Conservation (phyloP, 345 rosid genomes). For the Draba incana region DNA sequence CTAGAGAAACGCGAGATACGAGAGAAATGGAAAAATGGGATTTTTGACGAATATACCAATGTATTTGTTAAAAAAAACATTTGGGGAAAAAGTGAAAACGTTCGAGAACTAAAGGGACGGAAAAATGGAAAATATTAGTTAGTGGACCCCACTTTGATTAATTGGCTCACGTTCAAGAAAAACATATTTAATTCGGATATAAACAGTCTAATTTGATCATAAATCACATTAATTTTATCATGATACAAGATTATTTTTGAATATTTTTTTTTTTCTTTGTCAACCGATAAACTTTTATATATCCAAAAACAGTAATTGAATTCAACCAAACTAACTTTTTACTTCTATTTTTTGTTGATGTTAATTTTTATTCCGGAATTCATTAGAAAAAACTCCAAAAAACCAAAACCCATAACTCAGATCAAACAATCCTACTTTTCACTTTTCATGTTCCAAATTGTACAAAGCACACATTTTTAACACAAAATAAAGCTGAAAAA, state of each 20-base stretch:
- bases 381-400: neutral
- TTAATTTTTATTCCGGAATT: neutral
- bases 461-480: neutral
- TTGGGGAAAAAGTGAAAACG: slow-evolving; percentile 1
- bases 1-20: slow-evolving; percentile 23
- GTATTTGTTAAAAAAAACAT: neutral
- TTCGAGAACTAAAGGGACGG: slow-evolving; percentile 31
- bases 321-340: neutral
- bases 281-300: too few species aligned
- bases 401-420: neutral
- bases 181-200: neutral
- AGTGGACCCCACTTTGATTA: neutral
- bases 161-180: neutral
- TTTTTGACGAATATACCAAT: slow-evolving; percentile 23
- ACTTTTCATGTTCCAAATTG: neutral
- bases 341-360: too few species aligned
- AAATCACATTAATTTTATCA: neutral
- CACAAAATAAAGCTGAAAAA: neutral
- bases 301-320: neutral
- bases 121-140: slow-evolving; percentile 11
- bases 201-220: neutral
- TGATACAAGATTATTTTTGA: too few species aligned
- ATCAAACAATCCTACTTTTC: neutral
- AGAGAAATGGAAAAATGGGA: slow-evolving; percentile 1
- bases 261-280: too few species aligned